Conservation (phyloP, 2,329 filamentous ascomycete genomes). For the Monilinia laxa region DNA sequence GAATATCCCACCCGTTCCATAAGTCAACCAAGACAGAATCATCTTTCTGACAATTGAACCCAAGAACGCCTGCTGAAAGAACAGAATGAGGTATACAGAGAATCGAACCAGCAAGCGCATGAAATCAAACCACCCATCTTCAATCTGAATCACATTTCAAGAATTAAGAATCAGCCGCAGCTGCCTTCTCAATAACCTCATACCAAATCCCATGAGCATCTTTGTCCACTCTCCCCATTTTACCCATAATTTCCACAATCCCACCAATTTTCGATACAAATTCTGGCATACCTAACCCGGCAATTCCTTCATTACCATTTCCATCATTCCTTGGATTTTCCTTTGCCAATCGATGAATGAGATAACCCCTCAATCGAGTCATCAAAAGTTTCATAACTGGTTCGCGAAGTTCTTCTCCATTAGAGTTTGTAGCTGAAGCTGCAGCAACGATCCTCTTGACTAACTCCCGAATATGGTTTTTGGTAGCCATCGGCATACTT, state of each 20-base stretch:
- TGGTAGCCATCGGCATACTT: slow-evolving; percentile 64
- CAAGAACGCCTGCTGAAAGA: slow-evolving; percentile 3
- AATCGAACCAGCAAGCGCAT: neutral
- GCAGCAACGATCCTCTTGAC: slow-evolving; percentile 53
- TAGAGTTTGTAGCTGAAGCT: slow-evolving; percentile 27
- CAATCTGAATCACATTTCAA: neutral
- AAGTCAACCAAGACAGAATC: too few species aligned
- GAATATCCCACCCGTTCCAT: neutral
- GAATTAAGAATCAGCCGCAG: neutral
- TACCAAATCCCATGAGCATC: slow-evolving; percentile 70
- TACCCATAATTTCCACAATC: slow-evolving; percentile 66
- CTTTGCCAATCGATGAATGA: slow-evolving; percentile 59
- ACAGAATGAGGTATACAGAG: slow-evolving; percentile 1
- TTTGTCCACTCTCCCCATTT: slow-evolving; percentile 65
- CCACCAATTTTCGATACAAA: slow-evolving; percentile 68
- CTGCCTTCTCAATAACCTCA: slow-evolving; percentile 46
- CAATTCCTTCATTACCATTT: slow-evolving; percentile 59
- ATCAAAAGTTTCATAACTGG: slow-evolving; percentile 65
- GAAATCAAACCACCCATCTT: neutral
- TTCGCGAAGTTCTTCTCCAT: slow-evolving; percentile 46
- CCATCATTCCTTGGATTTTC: slow-evolving; percentile 64
- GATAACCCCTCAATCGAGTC: slow-evolving; percentile 64
- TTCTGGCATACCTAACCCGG: slow-evolving; percentile 69
- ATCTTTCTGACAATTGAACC: neutral
- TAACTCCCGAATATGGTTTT: slow-evolving; percentile 56